phyloP scores from a whole-genome alignment of 768 basidiomycete species.

The Xerocomellus amylosporus region DNA sequence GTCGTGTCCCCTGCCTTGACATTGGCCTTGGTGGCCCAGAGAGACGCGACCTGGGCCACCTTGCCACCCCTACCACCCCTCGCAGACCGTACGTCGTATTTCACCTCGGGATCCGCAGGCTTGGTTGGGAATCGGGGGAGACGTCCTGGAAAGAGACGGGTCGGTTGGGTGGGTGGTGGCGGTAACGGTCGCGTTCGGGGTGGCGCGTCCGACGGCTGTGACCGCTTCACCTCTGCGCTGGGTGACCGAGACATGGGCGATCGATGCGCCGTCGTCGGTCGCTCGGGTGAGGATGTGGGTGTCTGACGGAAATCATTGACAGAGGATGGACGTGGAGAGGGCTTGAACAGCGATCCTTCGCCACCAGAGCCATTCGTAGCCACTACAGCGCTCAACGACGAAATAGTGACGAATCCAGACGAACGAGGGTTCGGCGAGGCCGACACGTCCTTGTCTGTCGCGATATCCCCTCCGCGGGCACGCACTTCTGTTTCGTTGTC shows the following conservation, averaged over 20 bases:
- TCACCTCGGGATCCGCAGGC: conserved; percentile 48
- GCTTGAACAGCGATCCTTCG: conserved; percentile 8
- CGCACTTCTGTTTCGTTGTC: background rate
- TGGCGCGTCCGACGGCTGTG: background rate
- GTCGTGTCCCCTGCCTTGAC: conserved; percentile 5
- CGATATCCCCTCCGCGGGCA: conserved; percentile 2
- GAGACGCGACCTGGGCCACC: conserved; percentile 67
- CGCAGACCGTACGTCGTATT: conserved; percentile 73
- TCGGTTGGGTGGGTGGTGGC: background rate
- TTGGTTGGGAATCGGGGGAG: conserved; percentile 35
- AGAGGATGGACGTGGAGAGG: conserved; percentile 20
- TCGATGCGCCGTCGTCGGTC: background rate
- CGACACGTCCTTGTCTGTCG: conserved; percentile 23
- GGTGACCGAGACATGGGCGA: conserved; percentile 11
- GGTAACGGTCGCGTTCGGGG: background rate
- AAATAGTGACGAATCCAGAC: conserved; percentile 71
- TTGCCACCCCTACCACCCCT: conserved; percentile 74
- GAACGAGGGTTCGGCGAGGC: conserved; percentile 67
- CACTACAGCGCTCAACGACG: conserved; percentile 42
- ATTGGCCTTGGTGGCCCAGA: conserved; percentile 63
- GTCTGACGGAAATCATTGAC: conserved; percentile 19
- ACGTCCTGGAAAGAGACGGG: conserved; percentile 24
- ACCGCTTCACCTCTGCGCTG: conserved; percentile 11
- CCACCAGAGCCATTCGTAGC: background rate
- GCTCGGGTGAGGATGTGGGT: conserved; percentile 1